A percentile compares a stretch with the other conserved stretches of the same genome.
phyloP scores from a whole-genome alignment of 2,329 filamentous ascomycete species.

The Monosporascus sp. region DNA sequence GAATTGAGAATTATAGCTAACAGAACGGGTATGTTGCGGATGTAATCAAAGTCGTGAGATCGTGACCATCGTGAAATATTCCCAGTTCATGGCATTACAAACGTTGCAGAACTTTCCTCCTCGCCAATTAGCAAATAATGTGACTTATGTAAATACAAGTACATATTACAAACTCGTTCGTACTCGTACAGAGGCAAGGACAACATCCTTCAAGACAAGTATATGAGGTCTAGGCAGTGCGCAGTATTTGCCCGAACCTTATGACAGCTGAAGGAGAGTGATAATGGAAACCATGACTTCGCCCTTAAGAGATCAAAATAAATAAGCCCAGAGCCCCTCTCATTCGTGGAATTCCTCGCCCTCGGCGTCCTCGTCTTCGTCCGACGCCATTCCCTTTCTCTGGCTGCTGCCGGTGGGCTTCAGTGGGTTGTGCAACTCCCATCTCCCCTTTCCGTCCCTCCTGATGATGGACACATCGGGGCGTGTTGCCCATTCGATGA shows the following conservation, averaged over 20 bases:
- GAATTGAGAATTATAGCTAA: too few species aligned
- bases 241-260: too few species aligned
- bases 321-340: background rate
- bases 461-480: constrained; percentile 24
- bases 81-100: too few species aligned
- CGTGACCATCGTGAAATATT: too few species aligned
- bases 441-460: constrained; percentile 16
- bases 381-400: constrained; percentile 2
- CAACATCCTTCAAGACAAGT: too few species aligned
- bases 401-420: constrained; percentile 11
- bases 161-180: background rate
- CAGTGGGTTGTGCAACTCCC: constrained; percentile 24
- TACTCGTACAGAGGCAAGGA: background rate
- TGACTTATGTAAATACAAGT: background rate
- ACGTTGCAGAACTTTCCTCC: background rate
- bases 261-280: too few species aligned
- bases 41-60: too few species aligned
- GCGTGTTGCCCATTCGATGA: constrained; percentile 25
- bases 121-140: background rate
- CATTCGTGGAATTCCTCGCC: constrained; percentile 25
- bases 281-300: too few species aligned
- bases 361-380: constrained; percentile 23
- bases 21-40: too few species aligned
- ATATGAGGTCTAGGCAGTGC: too few species aligned
- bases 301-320: too few species aligned